Percentiles rank a stretch among this genome's conserved stretches.
These are phyloP conservation scores for Beauveria caledonica DNA, from an alignment of 2,329 filamentous ascomycete genomes.

Conservation along the genomic window DNA sequence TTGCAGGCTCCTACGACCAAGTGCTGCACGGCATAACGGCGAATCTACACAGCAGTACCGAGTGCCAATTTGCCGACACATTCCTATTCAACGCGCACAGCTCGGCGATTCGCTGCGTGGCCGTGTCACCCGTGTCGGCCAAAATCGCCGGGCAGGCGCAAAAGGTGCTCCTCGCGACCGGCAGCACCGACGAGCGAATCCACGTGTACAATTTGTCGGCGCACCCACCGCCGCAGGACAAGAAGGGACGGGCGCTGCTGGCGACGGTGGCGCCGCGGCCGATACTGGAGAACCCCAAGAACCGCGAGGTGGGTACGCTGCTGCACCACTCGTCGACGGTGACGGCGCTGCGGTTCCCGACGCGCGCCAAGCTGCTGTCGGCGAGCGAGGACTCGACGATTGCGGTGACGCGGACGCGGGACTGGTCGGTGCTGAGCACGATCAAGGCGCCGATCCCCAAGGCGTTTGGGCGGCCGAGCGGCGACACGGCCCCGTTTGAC, in stretches of 20 bases:
- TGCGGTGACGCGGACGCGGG: conserved; percentile 75
- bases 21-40: conserved; percentile 85
- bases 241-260: conserved; percentile 49
- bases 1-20: conserved; percentile 90
- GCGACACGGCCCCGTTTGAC: conserved; percentile 78
- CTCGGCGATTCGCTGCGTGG: conserved; percentile 82
- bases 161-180: conserved; percentile 83
- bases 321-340: conserved; percentile 80
- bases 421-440: conserved; percentile 79
- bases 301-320: conserved; percentile 79
- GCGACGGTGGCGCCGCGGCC: conserved; percentile 63
- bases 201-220: conserved; percentile 87
- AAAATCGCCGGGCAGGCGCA: conserved; percentile 54
- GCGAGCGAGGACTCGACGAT: conserved; percentile 86
- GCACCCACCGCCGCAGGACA: conserved; percentile 43
- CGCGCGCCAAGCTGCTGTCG: conserved; percentile 79
- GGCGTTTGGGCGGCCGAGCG: conserved; percentile 69
- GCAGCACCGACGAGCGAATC: conserved; percentile 87
- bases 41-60: conserved; percentile 47
- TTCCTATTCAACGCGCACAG: conserved; percentile 94
- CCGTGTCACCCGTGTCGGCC: conserved; percentile 68
- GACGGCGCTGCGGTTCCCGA: conserved; percentile 73
- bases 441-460: conserved; percentile 88
- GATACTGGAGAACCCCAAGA: conserved; percentile 75
- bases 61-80: conserved; percentile 66